These are phyloP conservation scores for Coccomyxa sp. DNA, from an alignment of 139 green algal species.

Conservation along the genomic window DNA sequence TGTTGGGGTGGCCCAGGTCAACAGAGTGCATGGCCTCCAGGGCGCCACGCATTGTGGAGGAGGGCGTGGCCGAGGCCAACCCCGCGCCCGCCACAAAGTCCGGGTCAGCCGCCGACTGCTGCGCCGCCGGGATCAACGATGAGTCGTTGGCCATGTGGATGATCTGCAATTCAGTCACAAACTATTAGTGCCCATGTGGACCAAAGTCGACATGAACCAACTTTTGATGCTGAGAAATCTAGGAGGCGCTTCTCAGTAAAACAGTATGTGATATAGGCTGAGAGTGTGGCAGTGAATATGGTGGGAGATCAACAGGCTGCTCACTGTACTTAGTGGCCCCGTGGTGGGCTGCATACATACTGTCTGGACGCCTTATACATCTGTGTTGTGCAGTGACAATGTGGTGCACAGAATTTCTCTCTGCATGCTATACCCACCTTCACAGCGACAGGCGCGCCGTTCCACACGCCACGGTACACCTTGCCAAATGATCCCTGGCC, in stretches of 20 bases:
- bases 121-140: background rate
- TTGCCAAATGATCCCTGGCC: conserved; percentile 43
- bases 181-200: too few relatives aligned
- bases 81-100: background rate
- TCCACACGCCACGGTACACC: conserved; percentile 60
- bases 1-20: conserved; percentile 27
- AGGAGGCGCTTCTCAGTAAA: too few relatives aligned
- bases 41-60: background rate
- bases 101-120: background rate
- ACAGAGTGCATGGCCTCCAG: conserved; percentile 19
- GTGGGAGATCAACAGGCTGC: background rate
- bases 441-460: conserved; percentile 65
- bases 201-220: too few relatives aligned
- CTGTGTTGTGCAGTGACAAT: background rate
- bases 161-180: background rate
- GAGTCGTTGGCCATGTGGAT: conserved; percentile 2
- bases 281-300: background rate
- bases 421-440: conserved; percentile 41
- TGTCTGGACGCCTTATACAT: background rate
- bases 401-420: background rate
- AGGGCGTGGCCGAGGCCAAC: background rate
- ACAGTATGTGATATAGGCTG: too few relatives aligned
- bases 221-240: too few relatives aligned
- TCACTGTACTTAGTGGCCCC: too few relatives aligned
- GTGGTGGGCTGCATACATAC: too few relatives aligned